phyloP scores from a whole-genome alignment of 495 filamentous ascomycete genomes.

The Oidiodendron maius region DNA sequence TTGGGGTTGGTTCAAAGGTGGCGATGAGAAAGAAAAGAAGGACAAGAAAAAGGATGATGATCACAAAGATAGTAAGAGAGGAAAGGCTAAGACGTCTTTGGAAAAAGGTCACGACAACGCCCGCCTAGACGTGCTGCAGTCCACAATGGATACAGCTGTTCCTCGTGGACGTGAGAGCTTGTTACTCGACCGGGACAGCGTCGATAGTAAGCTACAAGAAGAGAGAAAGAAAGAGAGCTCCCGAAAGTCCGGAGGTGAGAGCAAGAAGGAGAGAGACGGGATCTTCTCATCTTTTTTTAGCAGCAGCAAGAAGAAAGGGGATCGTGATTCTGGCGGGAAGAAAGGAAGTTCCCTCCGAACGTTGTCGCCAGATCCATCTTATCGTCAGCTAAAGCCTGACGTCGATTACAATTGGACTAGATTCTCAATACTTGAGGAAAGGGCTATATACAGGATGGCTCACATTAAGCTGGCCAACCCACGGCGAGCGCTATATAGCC shows the following conservation, averaged over 20 bases:
- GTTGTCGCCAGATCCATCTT: slow-evolving; percentile 75
- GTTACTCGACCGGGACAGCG: slow-evolving; percentile 67
- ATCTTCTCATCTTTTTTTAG: slow-evolving; percentile 89
- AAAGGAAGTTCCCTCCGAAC: slow-evolving; percentile 69
- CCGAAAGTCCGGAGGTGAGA: slow-evolving; percentile 63
- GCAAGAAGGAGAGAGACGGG: slow-evolving; percentile 83
- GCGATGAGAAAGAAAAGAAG: slow-evolving; percentile 57
- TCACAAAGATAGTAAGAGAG: slow-evolving; percentile 50
- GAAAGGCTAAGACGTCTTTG: slow-evolving; percentile 44
- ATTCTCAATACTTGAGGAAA: slow-evolving; percentile 91
- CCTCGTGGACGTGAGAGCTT: slow-evolving; percentile 75
- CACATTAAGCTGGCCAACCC: slow-evolving; percentile 99
- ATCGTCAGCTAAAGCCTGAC: slow-evolving; percentile 68
- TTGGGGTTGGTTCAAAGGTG: slow-evolving; percentile 57
- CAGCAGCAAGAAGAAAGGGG: slow-evolving; percentile 74
- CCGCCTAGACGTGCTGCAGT: slow-evolving; percentile 74
- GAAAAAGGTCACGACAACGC: slow-evolving; percentile 67
- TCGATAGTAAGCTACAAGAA: slow-evolving; percentile 69
- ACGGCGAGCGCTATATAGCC: slow-evolving; percentile 83
- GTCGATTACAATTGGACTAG: slow-evolving; percentile 93
- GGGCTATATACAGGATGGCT: slow-evolving; percentile 97
- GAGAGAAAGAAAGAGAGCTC: slow-evolving; percentile 77
- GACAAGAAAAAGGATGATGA: slow-evolving; percentile 49
- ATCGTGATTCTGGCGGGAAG: slow-evolving; percentile 56
- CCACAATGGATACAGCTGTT: slow-evolving; percentile 59